Conservation (phyloP, 345 rosid genomes). For the Anacardium occidentale region DNA sequence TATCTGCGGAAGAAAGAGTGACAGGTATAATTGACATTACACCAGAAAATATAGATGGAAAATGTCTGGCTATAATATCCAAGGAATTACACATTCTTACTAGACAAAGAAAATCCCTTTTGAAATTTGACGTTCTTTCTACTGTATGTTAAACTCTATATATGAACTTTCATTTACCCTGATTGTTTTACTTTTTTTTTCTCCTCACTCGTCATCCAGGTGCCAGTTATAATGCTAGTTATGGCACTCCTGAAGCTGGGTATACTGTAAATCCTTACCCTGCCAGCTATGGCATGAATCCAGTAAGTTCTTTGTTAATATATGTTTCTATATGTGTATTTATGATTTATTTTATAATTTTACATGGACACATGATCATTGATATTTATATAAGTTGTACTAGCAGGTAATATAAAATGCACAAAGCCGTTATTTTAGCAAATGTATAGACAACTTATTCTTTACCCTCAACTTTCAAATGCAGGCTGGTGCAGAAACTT, state of each 20-base stretch:
- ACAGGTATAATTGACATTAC: not conserved
- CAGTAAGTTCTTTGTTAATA: conserved; percentile 53
- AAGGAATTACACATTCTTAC: not conserved
- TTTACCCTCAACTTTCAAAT: conserved; percentile 38
- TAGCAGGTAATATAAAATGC: not conserved
- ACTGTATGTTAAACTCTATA: not conserved
- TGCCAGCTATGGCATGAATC: conserved; percentile 67
- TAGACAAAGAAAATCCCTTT: not conserved
- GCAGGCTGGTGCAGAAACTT: conserved; percentile 62
- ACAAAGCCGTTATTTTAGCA: not conserved
- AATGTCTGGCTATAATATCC: not conserved
- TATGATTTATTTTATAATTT: conserved; percentile 11
- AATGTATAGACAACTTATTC: conserved; percentile 2
- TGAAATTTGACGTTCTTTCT: not conserved
- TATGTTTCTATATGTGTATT: not conserved
- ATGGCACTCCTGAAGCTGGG: conserved; percentile 65
- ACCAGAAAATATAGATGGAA: not conserved
- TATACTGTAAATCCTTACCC: conserved; percentile 66
- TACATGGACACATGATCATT: not conserved
- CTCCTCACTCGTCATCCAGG: conserved; percentile 30
- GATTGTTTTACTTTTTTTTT: conserved; percentile 1
- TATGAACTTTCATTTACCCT: not conserved
- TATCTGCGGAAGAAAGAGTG: not conserved
- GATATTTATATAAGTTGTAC: not conserved
- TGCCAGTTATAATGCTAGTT: conserved; percentile 57